phyloP scores from a whole-genome alignment of 2,329 filamentous ascomycete genomes.

The Fusarium caatingaense region DNA sequence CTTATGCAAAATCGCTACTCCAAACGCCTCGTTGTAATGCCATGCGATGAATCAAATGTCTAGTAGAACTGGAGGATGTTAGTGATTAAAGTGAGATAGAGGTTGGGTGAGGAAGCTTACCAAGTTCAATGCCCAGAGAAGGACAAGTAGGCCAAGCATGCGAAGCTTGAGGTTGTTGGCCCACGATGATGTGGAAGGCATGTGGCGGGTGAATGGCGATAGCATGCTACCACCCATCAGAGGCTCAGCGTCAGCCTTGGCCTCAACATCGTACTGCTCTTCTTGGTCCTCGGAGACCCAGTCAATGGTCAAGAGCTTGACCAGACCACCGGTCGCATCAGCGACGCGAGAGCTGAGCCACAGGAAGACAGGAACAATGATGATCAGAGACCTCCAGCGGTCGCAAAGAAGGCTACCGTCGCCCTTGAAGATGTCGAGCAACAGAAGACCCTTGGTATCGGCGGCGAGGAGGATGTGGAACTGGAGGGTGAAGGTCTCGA shows the following conservation, averaged over 20 bases:
- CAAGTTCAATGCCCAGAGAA: conserved; percentile 36
- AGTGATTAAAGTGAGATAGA: background rate
- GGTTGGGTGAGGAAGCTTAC: background rate
- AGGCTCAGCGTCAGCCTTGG: conserved; percentile 35
- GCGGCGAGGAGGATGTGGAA: conserved; percentile 71
- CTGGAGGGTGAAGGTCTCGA: conserved; percentile 70
- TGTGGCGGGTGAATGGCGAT: conserved; percentile 27
- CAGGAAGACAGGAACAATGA: conserved; percentile 46
- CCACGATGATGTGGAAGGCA: conserved; percentile 35
- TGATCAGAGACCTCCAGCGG: conserved; percentile 42
- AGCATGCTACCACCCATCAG: conserved; percentile 23
- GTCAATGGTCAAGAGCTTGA: conserved; percentile 34
- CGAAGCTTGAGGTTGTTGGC: conserved; percentile 37
- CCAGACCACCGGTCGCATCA: conserved; percentile 36
- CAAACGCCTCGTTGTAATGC: conserved; percentile 27
- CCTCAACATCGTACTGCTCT: conserved; percentile 27
- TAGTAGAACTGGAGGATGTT: conserved; percentile 30
- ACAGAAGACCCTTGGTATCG: conserved; percentile 62
- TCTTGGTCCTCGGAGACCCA: conserved; percentile 21
- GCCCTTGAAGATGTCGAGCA: conserved; percentile 36
- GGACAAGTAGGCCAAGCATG: conserved; percentile 29
- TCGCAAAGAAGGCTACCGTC: conserved; percentile 38
- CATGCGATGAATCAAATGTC: conserved; percentile 3
- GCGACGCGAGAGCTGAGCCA: conserved; percentile 42
- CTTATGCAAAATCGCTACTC: conserved; percentile 23